Base-by-base conservation (phyloP, 2,329 filamentous ascomycete genomes). In the Xylogone sp. region DNA sequence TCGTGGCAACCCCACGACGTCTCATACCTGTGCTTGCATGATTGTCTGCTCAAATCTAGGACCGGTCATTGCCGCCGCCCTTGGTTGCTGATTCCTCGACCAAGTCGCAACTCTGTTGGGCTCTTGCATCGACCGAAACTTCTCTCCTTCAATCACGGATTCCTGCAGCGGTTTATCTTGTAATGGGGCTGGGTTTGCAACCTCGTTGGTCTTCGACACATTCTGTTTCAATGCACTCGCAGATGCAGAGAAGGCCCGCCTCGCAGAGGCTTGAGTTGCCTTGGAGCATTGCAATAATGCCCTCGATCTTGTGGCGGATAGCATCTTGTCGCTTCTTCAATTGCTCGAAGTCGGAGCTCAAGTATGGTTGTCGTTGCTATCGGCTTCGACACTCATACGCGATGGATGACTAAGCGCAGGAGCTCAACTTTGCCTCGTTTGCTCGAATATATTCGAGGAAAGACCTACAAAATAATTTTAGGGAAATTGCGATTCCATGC, bases 31-130 rank as follows among this genome's bases (percentile, higher is more conserved):
- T 60, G 87, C 75, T 62, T 86, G 83, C 74, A 97, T 93, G 65
- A 96, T 90, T 29, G 90, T 97, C 83, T 97, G 93, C 78, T 99
- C 94, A 66, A 99, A 99, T 62, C 93, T 80, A 59, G 94, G 94
- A 42, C 94, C 94, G 42, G 84, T 84, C 93, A 99, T 99, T 49
- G 91, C 94, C 70, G 84, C 73, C 49, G 83, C 80, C 64, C 93
- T 81, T 39, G 90, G 84, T 71, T 83, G 83, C 79, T 99, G 94
- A 74, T 84, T 96, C 66, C 83, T 75, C 55, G 90, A 90, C 94
- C 94, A 99, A 54, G 90, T 80, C 5, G 73, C 82, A 53, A 77
- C 73, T 56, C 91, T 83, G 77, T 99, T 99, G 20, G 94, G 94
- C 27, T 93, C 90, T 76, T 99, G 94, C 52, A 54, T 53, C 13